Percentiles rank a stretch among this genome's conserved stretches.
Conservation (phyloP, 495 filamentous ascomycete species). For the Hypoxylon lienhwacheense region DNA sequence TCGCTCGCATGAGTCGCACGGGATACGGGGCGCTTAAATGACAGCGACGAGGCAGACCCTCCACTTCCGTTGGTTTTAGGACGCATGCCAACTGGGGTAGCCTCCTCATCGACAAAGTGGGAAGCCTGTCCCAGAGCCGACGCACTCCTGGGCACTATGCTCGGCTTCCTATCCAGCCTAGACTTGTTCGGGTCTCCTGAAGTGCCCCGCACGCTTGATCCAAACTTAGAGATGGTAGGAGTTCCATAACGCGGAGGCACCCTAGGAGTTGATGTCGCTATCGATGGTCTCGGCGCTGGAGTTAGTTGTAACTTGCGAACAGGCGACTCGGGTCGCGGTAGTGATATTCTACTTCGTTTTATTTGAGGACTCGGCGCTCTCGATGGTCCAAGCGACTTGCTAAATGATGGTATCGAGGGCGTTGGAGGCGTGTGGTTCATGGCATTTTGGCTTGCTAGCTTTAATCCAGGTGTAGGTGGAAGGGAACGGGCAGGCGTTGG, state of each 20-base stretch:
- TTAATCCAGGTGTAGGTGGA: constrained; percentile 66
- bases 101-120: constrained; percentile 57
- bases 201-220: constrained; percentile 62
- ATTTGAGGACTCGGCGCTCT: constrained; percentile 69
- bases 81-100: constrained; percentile 57
- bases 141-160: constrained; percentile 56
- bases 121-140: constrained; percentile 53
- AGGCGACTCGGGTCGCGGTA: constrained; percentile 85
- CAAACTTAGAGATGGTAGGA: constrained; percentile 67
- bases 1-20: constrained; percentile 51
- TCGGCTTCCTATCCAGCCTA: constrained; percentile 51
- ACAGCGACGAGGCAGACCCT: constrained; percentile 52
- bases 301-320: constrained; percentile 63
- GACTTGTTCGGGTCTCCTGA: constrained; percentile 61
- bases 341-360: constrained; percentile 72
- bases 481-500: constrained; percentile 59
- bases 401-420: constrained; percentile 69
- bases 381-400: constrained; percentile 82
- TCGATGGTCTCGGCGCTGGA: constrained; percentile 56
- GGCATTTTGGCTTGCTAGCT: constrained; percentile 52
- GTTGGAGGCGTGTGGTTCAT: constrained; percentile 65
- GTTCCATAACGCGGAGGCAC: constrained; percentile 60
- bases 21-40: constrained; percentile 53
- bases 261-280: constrained; percentile 53
- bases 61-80: constrained; percentile 55